Conservation (phyloP, 768 basidiomycete genomes). For the Panellus pusillus region DNA sequence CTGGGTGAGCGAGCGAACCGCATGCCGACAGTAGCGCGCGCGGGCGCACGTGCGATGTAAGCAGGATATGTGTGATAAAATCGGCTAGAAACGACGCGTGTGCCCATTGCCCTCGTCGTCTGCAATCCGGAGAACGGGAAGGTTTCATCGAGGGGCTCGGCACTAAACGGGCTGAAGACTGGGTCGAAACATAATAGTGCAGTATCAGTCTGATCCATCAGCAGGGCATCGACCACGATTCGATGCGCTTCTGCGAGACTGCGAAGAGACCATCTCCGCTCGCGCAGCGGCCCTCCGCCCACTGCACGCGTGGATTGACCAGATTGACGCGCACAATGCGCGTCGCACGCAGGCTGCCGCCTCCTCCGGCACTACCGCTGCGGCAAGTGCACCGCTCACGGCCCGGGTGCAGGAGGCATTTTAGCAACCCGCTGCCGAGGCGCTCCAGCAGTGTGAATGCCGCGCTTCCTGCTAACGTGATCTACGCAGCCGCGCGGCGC, state of each 20-base stretch:
- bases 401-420: conserved; percentile 54
- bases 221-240: conserved; percentile 84
- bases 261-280: conserved; percentile 77
- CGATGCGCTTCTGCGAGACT: conserved; percentile 86
- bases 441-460: conserved; percentile 58
- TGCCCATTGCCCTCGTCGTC: too few relatives aligned
- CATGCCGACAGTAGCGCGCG: too few relatives aligned
- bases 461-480: conserved; percentile 53
- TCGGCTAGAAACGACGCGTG: too few relatives aligned
- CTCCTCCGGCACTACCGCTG: not conserved
- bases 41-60: too few relatives aligned
- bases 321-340: conserved; percentile 33
- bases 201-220: too few relatives aligned
- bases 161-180: too few relatives aligned
- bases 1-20: too few relatives aligned
- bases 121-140: too few relatives aligned
- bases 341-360: conserved; percentile 13
- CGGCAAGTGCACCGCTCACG: conserved; percentile 27
- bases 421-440: conserved; percentile 46
- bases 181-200: too few relatives aligned
- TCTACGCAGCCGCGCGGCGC: conserved; percentile 51
- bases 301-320: conserved; percentile 63
- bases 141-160: too few relatives aligned
- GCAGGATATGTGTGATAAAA: too few relatives aligned
- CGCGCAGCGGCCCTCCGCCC: conserved; percentile 62